These are phyloP conservation scores for Arabidopsis lyrata DNA, from an alignment of 441 rosid species.

Conservation along the genomic window DNA sequence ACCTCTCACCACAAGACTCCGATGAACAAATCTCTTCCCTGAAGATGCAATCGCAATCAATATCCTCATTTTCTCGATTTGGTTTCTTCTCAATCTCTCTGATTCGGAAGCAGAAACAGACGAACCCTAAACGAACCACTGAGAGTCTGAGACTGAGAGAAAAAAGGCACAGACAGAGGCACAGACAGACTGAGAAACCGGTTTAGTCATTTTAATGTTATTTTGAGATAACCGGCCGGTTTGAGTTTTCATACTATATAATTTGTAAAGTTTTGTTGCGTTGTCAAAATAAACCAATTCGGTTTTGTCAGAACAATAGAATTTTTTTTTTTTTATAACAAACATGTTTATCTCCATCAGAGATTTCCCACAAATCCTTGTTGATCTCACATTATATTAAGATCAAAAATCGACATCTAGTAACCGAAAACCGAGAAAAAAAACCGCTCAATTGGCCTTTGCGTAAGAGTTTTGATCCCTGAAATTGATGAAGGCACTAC, in stretches of 20 bases:
- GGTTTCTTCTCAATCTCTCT: no score
- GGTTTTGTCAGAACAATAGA: background rate
- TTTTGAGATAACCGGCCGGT: background rate
- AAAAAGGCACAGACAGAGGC: no score
- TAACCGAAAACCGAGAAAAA: background rate
- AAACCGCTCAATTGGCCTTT: conserved; percentile 53
- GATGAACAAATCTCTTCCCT: no score
- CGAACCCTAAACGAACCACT: no score
- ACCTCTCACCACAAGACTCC: no score
- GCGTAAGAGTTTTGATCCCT: conserved; percentile 74
- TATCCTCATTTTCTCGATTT: no score
- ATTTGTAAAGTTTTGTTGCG: background rate
- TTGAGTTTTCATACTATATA: background rate
- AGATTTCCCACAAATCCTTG: background rate
- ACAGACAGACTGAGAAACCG: no score
- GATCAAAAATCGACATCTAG: background rate
- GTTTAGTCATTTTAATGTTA: no score
- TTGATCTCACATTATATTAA: background rate
- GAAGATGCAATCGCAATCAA: no score
- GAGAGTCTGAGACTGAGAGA: no score
- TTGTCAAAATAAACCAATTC: background rate
- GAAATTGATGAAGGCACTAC: conserved; percentile 60
- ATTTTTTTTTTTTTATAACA: background rate
- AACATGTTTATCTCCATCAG: background rate
- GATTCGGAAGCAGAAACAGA: no score